These are phyloP conservation scores for Umbilicaria muhlenbergii DNA, from an alignment of 495 filamentous ascomycete species.

Conservation along the genomic window DNA sequence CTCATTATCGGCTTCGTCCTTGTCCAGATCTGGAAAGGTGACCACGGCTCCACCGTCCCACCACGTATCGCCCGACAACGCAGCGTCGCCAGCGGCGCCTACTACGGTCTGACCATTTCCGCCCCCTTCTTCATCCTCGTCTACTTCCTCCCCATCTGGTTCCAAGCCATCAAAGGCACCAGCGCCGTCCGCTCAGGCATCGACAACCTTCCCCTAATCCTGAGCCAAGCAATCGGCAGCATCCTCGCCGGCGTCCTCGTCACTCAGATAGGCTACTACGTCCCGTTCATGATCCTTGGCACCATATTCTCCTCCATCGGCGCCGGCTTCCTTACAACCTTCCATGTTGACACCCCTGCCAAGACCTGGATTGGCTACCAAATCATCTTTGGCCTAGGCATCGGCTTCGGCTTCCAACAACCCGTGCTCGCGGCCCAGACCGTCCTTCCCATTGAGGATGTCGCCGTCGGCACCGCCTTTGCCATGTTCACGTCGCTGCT, in stretches of 20 bases:
- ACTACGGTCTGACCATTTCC: background rate
- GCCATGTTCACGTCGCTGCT: constrained; percentile 45
- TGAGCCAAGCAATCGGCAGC: constrained; percentile 24
- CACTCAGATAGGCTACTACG: constrained; percentile 34
- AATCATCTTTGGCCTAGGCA: constrained; percentile 38
- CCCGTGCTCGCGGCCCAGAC: constrained; percentile 41
- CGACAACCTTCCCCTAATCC: constrained; percentile 20
- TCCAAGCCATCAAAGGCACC: constrained; percentile 11
- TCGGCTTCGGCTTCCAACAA: constrained; percentile 49
- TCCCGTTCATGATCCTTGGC: constrained; percentile 28
- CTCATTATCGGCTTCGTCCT: constrained; percentile 15
- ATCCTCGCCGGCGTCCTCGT: constrained; percentile 27
- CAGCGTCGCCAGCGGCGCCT: constrained; percentile 19
- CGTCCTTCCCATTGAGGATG: constrained; percentile 31
- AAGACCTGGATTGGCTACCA: constrained; percentile 39
- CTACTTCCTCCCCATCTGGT: constrained; percentile 16
- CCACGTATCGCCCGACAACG: constrained; percentile 42
- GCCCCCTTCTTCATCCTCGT: constrained; percentile 4
- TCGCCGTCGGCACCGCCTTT: constrained; percentile 38
- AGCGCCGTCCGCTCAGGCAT: constrained; percentile 13
- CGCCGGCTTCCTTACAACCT: constrained; percentile 33
- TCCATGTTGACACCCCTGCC: constrained; percentile 25
- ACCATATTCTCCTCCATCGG: constrained; percentile 32
- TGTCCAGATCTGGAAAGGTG: constrained; percentile 27
- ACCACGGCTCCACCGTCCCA: constrained; percentile 46